Base-by-base conservation (phyloP, 1,284 basidiomycete species). In the Ganoderma resinaceum region DNA sequence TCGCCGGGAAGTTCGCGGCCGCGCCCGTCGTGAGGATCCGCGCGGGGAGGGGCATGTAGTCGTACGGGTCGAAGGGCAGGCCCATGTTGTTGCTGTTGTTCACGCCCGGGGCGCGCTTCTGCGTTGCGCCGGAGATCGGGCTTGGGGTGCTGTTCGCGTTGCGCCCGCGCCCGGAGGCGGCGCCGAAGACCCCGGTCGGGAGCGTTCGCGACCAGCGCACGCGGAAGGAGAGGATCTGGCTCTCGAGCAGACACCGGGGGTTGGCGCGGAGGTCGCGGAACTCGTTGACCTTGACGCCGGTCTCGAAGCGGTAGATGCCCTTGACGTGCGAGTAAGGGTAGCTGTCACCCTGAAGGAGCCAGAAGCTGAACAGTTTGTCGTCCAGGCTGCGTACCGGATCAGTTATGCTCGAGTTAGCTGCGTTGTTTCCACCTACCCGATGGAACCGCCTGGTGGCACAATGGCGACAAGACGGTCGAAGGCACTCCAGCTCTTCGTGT, bases 401-500 rank as follows among this genome's bases (percentile, higher is more conserved):
- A 75, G 70, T 59, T 16, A 16, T 40, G 57, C 33, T 40, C 55
- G 4, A 9, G n/a, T 12, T 20, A 29, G 49, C 16, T 55, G 23
- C 57, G 52, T n/a, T 37, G 18, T 23, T 26, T 49, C 46, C 40
- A 77, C 89, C 42, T 78, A 93, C 93, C 93, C 94, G 66, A 95
- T 95, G 0, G 91, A 93, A 3, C 94, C 94, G 20, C 94, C 94
- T 1, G 93, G 93, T 18, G 94, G 92, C 0, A 95, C 93, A 72
- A 95, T 94, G 2, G 92, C 92, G 4, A 93, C 89, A 5, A 95
- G 84, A 23, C 94, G 87, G 77, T 94, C 91, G 74, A 95, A 95
- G 4, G 93, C 93, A 76, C 91, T 92, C 94, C 94, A 95, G 67
- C 91, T 93, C 80, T 95, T 95, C 53, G 92, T 94, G 77, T 95